Evolutionary conservation across 2,329 filamentous ascomycete genomes (phyloP).

Genomic region (Huntiella abstrusa): DNA sequence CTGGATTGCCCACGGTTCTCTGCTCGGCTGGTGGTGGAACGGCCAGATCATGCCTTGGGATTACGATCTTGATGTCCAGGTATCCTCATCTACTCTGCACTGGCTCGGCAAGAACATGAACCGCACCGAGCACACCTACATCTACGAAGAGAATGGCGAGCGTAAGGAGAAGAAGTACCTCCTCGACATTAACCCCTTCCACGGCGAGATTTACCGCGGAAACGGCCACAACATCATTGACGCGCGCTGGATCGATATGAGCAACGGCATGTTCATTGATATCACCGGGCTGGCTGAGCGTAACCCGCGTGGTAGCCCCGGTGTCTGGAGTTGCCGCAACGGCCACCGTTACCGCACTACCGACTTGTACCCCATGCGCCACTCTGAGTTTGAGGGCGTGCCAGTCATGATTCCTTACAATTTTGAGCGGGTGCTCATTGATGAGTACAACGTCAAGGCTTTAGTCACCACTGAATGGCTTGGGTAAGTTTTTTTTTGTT

Average conservation of each 20-base stretch:
- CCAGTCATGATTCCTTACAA: slow-evolving; percentile 49
- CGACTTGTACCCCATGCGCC: slow-evolving; percentile 61
- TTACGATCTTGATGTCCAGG: slow-evolving; percentile 67
- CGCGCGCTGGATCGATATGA: slow-evolving; percentile 61
- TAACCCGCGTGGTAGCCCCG: slow-evolving; percentile 36
- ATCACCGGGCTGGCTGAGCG: slow-evolving; percentile 61
- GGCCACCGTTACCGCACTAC: slow-evolving; percentile 48
- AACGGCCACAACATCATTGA: slow-evolving; percentile 66
- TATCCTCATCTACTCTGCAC: slow-evolving; percentile 45
- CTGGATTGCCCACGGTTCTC: slow-evolving; percentile 71
- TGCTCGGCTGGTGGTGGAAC: slow-evolving; percentile 86
- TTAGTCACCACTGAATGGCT: slow-evolving; percentile 41
- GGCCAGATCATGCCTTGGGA: slow-evolving; percentile 63
- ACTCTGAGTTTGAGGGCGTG: slow-evolving; percentile 57
- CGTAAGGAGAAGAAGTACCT: slow-evolving; percentile 36
- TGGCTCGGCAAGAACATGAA: slow-evolving; percentile 50
- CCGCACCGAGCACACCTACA: slow-evolving; percentile 43
- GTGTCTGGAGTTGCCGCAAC: slow-evolving; percentile 65
- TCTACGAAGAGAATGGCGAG: slow-evolving; percentile 25
- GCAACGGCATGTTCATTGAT: slow-evolving; percentile 64
- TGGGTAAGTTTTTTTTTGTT: slow-evolving; percentile 29
- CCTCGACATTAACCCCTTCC: slow-evolving; percentile 59
- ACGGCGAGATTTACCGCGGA: slow-evolving; percentile 38
- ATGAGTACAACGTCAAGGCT: slow-evolving; percentile 46
- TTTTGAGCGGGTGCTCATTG: slow-evolving; percentile 44